Evolutionary conservation across 768 basidiomycete species (phyloP), one percentile per base, ranked within the genome.

Genomic region (Scleroderma citrinum): DNA sequence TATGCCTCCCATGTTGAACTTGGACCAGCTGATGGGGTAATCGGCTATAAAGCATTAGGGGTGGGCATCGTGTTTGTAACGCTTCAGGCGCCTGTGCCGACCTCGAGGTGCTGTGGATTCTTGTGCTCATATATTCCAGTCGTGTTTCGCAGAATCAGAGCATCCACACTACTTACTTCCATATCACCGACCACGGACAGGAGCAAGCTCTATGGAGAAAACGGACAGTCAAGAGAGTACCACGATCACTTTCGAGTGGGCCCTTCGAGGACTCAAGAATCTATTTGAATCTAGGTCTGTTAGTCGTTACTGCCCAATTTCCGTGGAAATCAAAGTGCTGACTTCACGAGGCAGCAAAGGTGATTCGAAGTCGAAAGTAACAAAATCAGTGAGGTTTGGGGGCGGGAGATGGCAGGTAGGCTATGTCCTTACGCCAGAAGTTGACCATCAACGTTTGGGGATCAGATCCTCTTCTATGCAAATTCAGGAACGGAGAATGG

Each of bases 381-480:
- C 80, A 20, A 89, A 86, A 65, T 89, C 86, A 3, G 71, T 76
- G 45, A 78, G 76, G 60, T 92, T 92, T 53, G 89, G 87, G 13
- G 80, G 72, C n/a, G 87, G 83, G 11, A 71, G 76, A 44, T 88
- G 85, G 85, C 85, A 85, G 71, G 85, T 84, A 54, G 41, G 47
- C 6, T 11, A 11, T 14, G 24, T 24, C 36, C 38, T 12, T 31
- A 13, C 31, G 19, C 20, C 13, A 34, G 34, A 2, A 16, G 7
- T 32, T n/a, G n/a, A 11, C 6, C 8, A 45, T 4, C 51, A 24
- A 36, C 17, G 7, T 7, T 17, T 16, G 34, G 14, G n/a, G 34
- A 1, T 12, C 56, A 91, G 81, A 82, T 91, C 39, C 64, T 93
- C 40, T 91, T 91, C 68, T 93, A 92, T 61, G 76, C 89, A 5